These are phyloP conservation scores for Trametes cingulata DNA, from an alignment of 768 basidiomycete species.

Conservation along the genomic window DNA sequence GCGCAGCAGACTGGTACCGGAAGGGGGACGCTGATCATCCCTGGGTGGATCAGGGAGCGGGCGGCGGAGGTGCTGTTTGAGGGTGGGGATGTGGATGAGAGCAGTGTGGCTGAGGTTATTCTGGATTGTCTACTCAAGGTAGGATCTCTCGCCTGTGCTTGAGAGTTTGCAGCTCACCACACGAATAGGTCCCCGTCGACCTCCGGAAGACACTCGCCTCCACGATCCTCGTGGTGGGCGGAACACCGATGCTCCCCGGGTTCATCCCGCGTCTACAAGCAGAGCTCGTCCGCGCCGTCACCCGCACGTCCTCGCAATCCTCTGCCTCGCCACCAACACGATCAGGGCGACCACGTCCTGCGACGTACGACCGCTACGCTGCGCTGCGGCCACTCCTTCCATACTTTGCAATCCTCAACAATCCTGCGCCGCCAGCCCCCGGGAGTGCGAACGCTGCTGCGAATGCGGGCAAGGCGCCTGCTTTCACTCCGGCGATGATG, in stretches of 20 bases:
- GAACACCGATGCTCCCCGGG: slow-evolving; percentile 88
- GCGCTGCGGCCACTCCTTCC: slow-evolving; percentile 68
- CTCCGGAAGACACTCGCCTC: slow-evolving; percentile 82
- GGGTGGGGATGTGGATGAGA: slow-evolving; percentile 85
- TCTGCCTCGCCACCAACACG: slow-evolving; percentile 39
- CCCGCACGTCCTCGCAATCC: slow-evolving; percentile 38
- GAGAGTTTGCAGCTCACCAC: neutral
- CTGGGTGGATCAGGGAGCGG: slow-evolving; percentile 94
- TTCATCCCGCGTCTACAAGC: slow-evolving; percentile 88
- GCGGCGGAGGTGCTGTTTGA: slow-evolving; percentile 91
- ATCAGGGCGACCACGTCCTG: slow-evolving; percentile 42
- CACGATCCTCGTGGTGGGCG: slow-evolving; percentile 84
- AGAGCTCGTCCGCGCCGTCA: slow-evolving; percentile 68
- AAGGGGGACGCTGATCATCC: slow-evolving; percentile 76
- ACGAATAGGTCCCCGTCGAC: slow-evolving; percentile 78
- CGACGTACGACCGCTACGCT: slow-evolving; percentile 73
- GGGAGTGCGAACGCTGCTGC: slow-evolving; percentile 51
- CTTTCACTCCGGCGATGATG: slow-evolving; percentile 78
- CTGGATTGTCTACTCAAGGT: slow-evolving; percentile 82
- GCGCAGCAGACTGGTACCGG: slow-evolving; percentile 73
- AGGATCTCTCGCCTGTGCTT: neutral
- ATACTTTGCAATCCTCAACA: slow-evolving; percentile 82
- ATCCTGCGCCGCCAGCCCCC: slow-evolving; percentile 61
- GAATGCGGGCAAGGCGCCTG: slow-evolving; percentile 83
- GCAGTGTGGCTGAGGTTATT: slow-evolving; percentile 79